Evolutionary conservation across 176 grass and related monocot genomes (phyloP).

Genomic region (Aegilops sharonensis): DNA sequence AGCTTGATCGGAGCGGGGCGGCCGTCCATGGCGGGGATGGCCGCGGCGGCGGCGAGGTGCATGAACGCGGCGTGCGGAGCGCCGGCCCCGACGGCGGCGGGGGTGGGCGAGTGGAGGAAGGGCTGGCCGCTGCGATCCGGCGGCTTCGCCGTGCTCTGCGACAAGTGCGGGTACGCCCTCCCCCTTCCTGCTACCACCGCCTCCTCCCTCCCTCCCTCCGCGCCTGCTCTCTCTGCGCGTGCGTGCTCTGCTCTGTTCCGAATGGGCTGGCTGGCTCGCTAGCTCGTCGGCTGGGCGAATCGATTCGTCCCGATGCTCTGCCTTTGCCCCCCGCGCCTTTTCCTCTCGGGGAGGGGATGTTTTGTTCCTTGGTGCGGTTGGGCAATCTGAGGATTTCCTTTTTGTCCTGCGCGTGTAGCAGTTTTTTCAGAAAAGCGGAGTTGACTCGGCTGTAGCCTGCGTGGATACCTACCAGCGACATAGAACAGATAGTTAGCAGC

Average conservation of each 20-base stretch:
- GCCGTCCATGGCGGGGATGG: constrained; percentile 21
- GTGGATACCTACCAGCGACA: background rate
- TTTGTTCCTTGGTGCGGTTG: background rate
- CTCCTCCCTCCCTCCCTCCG: background rate
- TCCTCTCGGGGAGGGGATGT: background rate
- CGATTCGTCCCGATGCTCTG: background rate
- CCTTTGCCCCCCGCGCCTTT: background rate
- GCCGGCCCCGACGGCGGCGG: constrained; percentile 17
- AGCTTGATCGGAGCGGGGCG: constrained; percentile 8
- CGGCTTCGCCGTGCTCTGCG: constrained; percentile 73
- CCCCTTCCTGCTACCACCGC: background rate
- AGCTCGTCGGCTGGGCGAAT: background rate
- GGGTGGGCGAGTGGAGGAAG: constrained; percentile 77
- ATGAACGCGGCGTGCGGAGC: constrained; percentile 78
- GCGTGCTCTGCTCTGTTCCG: background rate
- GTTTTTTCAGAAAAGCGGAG: background rate
- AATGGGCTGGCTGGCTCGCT: background rate
- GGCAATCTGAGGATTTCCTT: background rate
- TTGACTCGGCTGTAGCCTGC: constrained; percentile 27
- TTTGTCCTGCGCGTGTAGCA: background rate
- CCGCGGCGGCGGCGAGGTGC: constrained; percentile 46
- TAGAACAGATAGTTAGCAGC: background rate
- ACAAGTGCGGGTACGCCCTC: constrained; percentile 85
- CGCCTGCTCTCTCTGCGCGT: background rate
- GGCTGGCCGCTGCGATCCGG: constrained; percentile 92